Conservation (phyloP, 2,329 filamentous ascomycete genomes). For the Colletotrichum spaethianum region DNA sequence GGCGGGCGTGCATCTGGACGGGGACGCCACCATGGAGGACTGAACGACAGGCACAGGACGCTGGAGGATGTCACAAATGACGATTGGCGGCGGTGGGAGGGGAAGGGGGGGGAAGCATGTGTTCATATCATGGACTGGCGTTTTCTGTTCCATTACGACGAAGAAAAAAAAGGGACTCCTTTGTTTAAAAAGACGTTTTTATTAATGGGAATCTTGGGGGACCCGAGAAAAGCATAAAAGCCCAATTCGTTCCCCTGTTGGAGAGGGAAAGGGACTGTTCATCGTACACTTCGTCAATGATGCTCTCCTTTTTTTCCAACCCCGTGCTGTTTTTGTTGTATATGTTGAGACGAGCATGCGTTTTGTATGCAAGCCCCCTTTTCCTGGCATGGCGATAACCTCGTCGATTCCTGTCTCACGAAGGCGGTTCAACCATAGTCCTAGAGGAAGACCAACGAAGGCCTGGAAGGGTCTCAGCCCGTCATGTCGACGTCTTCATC, state of each 20-base stretch:
- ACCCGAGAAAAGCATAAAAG: background rate
- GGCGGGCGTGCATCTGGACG: slow-evolving; percentile 70
- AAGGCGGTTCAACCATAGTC: background rate
- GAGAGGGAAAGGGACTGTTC: background rate
- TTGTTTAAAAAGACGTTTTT: slow-evolving; percentile 3
- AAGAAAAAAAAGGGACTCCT: slow-evolving; percentile 1
- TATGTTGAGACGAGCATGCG: background rate
- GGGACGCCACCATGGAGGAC: slow-evolving; percentile 72
- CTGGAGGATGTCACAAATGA: background rate
- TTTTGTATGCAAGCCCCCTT: background rate
- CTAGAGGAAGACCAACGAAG: background rate
- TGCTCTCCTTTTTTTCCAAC: background rate
- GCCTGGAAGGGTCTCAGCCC: slow-evolving; percentile 54
- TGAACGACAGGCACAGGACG: slow-evolving; percentile 48
- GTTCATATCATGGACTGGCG: slow-evolving; percentile 29
- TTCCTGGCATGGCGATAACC: background rate
- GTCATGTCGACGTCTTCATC: slow-evolving; percentile 74
- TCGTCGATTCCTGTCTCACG: too few species aligned
- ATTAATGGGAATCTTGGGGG: background rate
- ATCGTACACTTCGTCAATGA: slow-evolving; percentile 31
- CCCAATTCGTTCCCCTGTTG: background rate
- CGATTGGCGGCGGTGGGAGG: background rate
- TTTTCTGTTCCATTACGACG: slow-evolving; percentile 20
- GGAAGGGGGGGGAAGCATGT: background rate
- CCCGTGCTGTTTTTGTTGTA: background rate